Conservation (phyloP, 2,329 filamentous ascomycete species). For the Verticillium tricorpus region DNA sequence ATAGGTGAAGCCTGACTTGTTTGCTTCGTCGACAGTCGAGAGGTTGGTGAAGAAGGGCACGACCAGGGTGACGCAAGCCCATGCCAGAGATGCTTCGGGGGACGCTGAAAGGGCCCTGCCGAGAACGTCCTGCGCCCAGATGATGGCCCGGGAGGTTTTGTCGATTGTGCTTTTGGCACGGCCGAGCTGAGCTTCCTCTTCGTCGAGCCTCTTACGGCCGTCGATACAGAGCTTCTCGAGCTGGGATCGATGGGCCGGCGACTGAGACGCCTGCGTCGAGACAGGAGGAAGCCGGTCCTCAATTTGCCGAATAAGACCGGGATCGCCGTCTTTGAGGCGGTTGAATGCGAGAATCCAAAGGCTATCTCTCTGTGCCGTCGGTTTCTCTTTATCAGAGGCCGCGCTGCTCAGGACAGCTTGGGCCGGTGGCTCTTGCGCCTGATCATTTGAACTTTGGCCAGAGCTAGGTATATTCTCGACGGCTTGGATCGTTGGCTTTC, state of each 20-base stretch:
- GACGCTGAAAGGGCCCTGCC: conserved; percentile 21
- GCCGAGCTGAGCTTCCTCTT: background rate
- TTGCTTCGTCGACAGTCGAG: conserved; percentile 20
- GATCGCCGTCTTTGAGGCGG: conserved; percentile 14
- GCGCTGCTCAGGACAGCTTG: background rate
- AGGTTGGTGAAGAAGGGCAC: conserved; percentile 29
- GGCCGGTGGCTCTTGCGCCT: background rate
- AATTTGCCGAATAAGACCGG: conserved; percentile 16
- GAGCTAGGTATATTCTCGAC: background rate
- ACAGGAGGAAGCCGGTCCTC: conserved; percentile 14
- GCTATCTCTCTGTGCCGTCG: background rate
- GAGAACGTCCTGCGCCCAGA: conserved; percentile 11
- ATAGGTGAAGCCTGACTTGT: conserved; percentile 25
- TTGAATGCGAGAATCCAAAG: conserved; percentile 24
- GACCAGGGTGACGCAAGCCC: conserved; percentile 30
- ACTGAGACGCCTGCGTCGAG: background rate
- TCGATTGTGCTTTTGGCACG: conserved; percentile 2
- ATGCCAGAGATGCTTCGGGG: conserved; percentile 24
- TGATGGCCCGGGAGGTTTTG: background rate
- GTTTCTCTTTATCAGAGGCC: background rate
- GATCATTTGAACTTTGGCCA: background rate
- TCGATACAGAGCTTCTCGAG: background rate
- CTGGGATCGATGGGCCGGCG: background rate
- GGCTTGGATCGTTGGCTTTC: background rate
- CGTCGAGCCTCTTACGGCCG: background rate